Base-by-base conservation (phyloP, 805 yeast genomes). In the Cyberlindnera meyerae region DNA sequence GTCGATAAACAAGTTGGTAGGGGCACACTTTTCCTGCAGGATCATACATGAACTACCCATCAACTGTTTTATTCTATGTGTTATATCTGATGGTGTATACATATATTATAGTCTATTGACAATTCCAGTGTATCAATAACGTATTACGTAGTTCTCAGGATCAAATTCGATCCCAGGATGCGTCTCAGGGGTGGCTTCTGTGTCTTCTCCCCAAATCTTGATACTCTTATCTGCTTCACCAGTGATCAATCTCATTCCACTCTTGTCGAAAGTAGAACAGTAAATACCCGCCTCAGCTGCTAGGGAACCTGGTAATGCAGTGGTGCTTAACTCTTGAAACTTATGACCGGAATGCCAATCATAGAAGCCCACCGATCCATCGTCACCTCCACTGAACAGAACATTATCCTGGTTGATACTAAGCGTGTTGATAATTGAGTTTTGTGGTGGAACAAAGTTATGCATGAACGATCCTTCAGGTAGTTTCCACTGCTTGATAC, bases 161-260 rank as follows among this genome's bases (percentile, higher is more conserved):
- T 50, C 43, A 15, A 48, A 50, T 8, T 40, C 40, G 8, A 48
- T 40, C 5, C 55, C 55, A 6, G 55, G 55, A 18, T 51, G 53
- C 1, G 48, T 35, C 31, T 49, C 51, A 13, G 49, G 49, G 2
- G 64, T 59, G 0, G 68, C 63, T 5, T 39, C 44, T 2, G 54
- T 48, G 20, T 60, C 66, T 42, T 73, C 75, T 34, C 65, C 71
- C 90, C 93, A 86, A 1, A 85, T 65, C 55, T 82, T 84, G 27
- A 86, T 75, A 55, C 84, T 78, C 55, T 89, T 89, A 60, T 90
- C 97, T n/a, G 85, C 78, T 50, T 85, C 95, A 33, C 96, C 87
- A 2, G 96, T 85, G 15, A 93, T 71, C 39, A 93, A 61, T 31
- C 96, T 71, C 48, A 78, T 60, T 0, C 97, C 96, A 41, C 87